These are phyloP conservation scores for Leccinum ponderosum DNA, from an alignment of 1,284 basidiomycete genomes.

Conservation along the genomic window DNA sequence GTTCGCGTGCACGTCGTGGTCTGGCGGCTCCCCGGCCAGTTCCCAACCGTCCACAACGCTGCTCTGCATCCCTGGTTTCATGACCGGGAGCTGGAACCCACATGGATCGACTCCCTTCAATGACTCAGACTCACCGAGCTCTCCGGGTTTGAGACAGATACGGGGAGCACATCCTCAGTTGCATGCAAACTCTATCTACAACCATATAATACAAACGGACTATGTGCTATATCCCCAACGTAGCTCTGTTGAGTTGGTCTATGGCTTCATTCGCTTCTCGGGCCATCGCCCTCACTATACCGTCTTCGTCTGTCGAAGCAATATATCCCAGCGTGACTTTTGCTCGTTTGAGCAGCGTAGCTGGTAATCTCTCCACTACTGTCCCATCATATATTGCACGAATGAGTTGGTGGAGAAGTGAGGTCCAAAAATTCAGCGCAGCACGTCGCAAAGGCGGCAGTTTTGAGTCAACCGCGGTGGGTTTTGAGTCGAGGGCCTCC, in stretches of 20 bases:
- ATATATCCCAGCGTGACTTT: constrained; percentile 71
- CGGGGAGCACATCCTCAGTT: constrained; percentile 67
- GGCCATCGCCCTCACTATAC: constrained; percentile 76
- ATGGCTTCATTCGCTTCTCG: constrained; percentile 66
- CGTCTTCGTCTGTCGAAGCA: constrained; percentile 71
- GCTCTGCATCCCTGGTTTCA: constrained; percentile 12
- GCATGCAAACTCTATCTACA: background rate
- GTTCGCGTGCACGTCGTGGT: constrained; percentile 31
- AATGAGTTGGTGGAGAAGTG: constrained; percentile 58
- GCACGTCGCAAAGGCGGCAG: constrained; percentile 81
- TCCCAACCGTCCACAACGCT: constrained; percentile 20
- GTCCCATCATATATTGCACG: constrained; percentile 45
- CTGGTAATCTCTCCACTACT: constrained; percentile 32
- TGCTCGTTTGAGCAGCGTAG: constrained; percentile 50
- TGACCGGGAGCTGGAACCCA: constrained; percentile 48
- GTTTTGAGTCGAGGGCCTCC: constrained; percentile 44
- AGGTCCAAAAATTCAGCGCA: constrained; percentile 75
- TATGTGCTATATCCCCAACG: constrained; percentile 42
- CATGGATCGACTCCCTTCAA: constrained; percentile 58
- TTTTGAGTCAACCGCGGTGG: constrained; percentile 58
- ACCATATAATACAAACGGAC: background rate
- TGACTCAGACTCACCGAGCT: constrained; percentile 73
- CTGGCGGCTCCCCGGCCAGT: constrained; percentile 28
- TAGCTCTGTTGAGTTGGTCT: constrained; percentile 50
- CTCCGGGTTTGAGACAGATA: constrained; percentile 83